Conservation (phyloP, 148 eudicot genomes). For the Bassia scoparia region DNA sequence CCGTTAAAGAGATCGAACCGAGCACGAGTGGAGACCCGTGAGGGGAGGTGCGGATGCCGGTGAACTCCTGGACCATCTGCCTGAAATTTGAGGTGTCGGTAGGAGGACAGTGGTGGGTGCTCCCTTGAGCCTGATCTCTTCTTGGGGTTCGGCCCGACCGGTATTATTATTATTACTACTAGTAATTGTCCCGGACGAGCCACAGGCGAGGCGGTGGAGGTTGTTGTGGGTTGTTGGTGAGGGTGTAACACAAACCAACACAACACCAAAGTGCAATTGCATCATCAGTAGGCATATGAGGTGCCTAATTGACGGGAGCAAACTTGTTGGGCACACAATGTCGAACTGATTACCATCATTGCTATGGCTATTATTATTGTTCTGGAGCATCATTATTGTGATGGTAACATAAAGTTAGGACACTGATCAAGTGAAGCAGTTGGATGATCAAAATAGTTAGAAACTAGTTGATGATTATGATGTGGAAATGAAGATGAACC, state of each 20-base stretch:
- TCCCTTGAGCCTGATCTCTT: conserved; percentile 72
- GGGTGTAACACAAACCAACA: too few species aligned
- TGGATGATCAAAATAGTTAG: conserved; percentile 14
- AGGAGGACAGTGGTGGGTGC: conserved; percentile 78
- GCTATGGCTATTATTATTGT: background rate
- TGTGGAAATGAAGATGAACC: background rate
- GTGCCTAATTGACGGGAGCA: conserved; percentile 17
- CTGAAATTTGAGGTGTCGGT: conserved; percentile 76
- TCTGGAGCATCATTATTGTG: background rate
- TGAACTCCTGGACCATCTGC: conserved; percentile 90
- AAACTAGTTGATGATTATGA: conserved; percentile 14
- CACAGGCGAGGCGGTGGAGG: background rate
- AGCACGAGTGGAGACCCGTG: conserved; percentile 36
- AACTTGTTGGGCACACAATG: conserved; percentile 35
- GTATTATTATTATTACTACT: too few species aligned
- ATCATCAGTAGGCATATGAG: background rate
- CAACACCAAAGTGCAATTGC: too few species aligned
- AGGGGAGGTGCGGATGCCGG: conserved; percentile 74
- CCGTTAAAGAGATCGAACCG: conserved; percentile 47
- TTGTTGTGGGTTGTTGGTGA: conserved; percentile 2
- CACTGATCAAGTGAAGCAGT: conserved; percentile 10
- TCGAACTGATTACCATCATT: conserved; percentile 23
- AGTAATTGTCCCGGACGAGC: conserved; percentile 3
- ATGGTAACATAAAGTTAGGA: conserved; percentile 25
- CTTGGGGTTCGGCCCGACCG: conserved; percentile 53